These are phyloP conservation scores for Vigna hirtella DNA, from an alignment of 306 rosid genomes.

Conservation along the genomic window DNA sequence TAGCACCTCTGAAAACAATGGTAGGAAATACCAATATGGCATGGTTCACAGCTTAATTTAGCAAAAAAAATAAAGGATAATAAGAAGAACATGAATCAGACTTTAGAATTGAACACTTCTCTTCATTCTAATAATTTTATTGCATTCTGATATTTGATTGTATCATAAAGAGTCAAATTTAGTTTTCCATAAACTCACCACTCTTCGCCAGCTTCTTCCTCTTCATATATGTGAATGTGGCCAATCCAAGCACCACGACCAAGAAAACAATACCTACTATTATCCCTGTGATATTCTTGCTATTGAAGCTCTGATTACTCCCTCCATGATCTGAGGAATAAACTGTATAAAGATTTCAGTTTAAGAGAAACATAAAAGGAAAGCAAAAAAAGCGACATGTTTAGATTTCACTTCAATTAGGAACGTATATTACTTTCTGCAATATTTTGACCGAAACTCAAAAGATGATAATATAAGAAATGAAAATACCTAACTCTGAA, in stretches of 20 bases:
- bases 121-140: too few species aligned
- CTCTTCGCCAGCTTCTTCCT: background rate
- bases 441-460: background rate
- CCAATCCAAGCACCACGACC: background rate
- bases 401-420: background rate
- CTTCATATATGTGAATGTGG: background rate
- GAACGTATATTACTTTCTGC: too few species aligned
- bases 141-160: background rate
- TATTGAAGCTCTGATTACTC: background rate
- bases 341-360: background rate
- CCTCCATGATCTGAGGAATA: background rate
- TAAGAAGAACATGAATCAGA: background rate
- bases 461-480: background rate
- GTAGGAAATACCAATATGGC: background rate
- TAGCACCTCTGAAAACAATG: background rate
- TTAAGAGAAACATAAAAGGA: background rate
- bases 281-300: conserved; percentile 3
- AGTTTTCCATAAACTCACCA: conserved; percentile 4
- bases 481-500: conserved; percentile 20
- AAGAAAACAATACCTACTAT: background rate
- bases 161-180: background rate
- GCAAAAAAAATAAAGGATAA: background rate
- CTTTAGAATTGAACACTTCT: background rate
- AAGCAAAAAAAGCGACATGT: background rate
- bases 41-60: background rate